phyloP scores from a whole-genome alignment of 139 green algal species.

The Closterium sp. region DNA sequence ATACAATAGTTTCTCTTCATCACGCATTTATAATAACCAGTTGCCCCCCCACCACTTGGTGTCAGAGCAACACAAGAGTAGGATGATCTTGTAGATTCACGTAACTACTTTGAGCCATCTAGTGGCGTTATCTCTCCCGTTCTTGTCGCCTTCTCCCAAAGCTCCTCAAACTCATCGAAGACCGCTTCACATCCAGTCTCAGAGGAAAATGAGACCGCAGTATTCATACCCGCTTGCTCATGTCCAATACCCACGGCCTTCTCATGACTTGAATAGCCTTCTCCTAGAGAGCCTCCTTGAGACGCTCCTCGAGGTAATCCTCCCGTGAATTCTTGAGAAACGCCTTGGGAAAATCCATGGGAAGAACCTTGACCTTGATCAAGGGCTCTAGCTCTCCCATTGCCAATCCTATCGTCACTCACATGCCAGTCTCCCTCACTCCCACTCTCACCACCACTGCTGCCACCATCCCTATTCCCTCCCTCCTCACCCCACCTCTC shows the following conservation, averaged over 20 bases:
- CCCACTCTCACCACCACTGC: not conserved
- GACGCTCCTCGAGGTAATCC: no score
- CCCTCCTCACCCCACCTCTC: not conserved
- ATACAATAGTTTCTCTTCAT: no score
- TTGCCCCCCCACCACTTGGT: no score
- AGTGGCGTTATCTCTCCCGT: not conserved
- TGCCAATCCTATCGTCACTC: no score
- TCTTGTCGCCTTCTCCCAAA: constrained; percentile 6
- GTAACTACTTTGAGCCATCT: not conserved
- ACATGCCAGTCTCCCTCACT: not conserved
- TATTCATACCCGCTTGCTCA: not conserved
- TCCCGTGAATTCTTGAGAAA: no score
- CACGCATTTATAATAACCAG: no score
- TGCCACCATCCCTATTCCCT: not conserved
- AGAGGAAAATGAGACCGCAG: not conserved
- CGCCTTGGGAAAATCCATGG: no score
- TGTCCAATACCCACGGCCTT: not conserved
- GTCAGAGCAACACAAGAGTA: no score
- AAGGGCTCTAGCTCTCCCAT: not conserved
- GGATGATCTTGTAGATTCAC: no score
- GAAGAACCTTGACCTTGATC: no score
- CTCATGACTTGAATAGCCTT: not conserved
- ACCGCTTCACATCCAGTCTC: not conserved
- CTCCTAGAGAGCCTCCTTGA: no score
- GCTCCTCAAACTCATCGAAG: not conserved